These are phyloP conservation scores for Penicillium aurantiogriseum DNA, from an alignment of 2,329 filamentous ascomycete genomes.

Conservation along the genomic window DNA sequence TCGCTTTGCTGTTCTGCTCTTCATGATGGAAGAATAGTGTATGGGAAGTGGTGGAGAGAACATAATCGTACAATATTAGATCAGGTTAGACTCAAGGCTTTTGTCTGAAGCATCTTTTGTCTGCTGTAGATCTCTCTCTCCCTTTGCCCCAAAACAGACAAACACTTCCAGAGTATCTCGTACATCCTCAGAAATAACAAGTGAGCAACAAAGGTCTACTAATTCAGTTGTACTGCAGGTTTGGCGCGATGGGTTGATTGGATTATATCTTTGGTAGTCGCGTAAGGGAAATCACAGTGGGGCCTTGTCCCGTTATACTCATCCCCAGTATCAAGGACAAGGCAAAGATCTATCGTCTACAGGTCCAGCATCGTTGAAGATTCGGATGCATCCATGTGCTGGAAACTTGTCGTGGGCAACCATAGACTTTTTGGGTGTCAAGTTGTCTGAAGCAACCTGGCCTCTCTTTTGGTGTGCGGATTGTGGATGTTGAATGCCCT, in stretches of 20 bases:
- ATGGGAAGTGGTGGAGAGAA: neutral
- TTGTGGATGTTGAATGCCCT: constrained; percentile 35
- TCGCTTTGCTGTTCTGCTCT: neutral
- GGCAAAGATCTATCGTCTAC: constrained; percentile 24
- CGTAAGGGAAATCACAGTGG: constrained; percentile 21
- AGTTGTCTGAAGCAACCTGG: constrained; percentile 1
- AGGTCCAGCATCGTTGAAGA: constrained; percentile 31
- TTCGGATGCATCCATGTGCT: constrained; percentile 20
- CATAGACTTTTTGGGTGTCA: constrained; percentile 1
- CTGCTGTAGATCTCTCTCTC: neutral
- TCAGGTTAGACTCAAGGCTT: neutral
- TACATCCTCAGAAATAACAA: neutral
- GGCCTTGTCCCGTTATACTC: constrained; percentile 5
- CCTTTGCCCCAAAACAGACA: neutral
- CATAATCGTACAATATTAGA: neutral
- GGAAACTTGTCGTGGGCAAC: constrained; percentile 7
- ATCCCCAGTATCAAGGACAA: constrained; percentile 7
- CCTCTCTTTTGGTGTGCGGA: constrained; percentile 14
- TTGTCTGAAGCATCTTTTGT: neutral
- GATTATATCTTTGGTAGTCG: constrained; percentile 16
- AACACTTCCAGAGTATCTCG: neutral
- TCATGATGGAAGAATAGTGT: neutral
- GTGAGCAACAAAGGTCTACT: neutral
- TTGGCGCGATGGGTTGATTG: constrained; percentile 22
- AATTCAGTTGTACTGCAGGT: constrained; percentile 10